Evolutionary conservation across 164 flowering plant genomes (phyloP), one percentile per base, ranked within the genome.

Genomic region (Chimonanthus salicifolius): DNA sequence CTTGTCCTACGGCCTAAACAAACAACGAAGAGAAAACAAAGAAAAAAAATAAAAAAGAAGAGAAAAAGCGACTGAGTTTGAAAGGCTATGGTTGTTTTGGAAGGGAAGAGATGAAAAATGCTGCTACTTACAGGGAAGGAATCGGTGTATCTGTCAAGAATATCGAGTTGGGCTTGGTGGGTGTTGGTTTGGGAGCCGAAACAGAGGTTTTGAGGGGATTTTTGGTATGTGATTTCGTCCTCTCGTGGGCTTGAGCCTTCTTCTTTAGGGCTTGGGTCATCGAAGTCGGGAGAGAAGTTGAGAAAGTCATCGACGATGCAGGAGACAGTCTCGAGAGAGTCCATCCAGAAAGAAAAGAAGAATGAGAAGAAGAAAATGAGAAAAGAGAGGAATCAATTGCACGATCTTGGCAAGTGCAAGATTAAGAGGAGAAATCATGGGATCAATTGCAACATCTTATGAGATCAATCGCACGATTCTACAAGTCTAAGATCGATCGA

Each of bases 271-370:
- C 49, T 72, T 33, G 46, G 48, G 45, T 80, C 88, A 7, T 71
- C 83, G 64, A 83, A 47, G 76, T 87, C 87, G 4, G 82, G 79
- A 8, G 81, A 71, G 80, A 87, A 87, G 74, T 85, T 81, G 33
- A 87, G 75, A 2, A 87, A 76, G 71, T 78, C 83, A 16, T 87
- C 87, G 62, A 82, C 50, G 50, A 74, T 71, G 49, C 76, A 43
- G 44, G 73, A 78, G 58, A 75, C 77, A 1, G 80, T 16, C 47
- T 79, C 84, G n/a, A 82, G 60, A 60, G 82, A 50, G 72, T 81
- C 86, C 87, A 83, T 85, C 62, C 51, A 50, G 45, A 51, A 20
- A 49, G 51, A 50, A 58, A 6, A 7, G 62, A 7, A 16, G 63
- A 74, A 48, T 54, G 47, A 20, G 49, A 21, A 7, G 64, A 44